Evolutionary conservation across 768 basidiomycete species (phyloP), one percentile per base, ranked within the genome.

Genomic region (Calocybe gangraenosa): DNA sequence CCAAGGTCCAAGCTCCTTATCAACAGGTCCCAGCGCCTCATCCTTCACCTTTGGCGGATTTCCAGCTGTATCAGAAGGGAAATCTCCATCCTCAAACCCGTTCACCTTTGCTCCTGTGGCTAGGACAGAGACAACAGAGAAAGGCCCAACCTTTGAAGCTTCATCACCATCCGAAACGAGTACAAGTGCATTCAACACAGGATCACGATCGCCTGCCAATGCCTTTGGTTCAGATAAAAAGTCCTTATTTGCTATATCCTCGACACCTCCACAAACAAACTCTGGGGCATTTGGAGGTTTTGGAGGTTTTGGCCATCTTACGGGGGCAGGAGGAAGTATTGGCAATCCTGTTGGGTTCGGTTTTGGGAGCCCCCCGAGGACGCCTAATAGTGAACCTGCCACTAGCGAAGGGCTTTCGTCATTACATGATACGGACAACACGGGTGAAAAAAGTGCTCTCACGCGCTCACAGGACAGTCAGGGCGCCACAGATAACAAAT

Each of bases 291-390:
- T 63, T 38, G 56, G 58, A 22, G 58, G 55, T 1, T 68, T 68
- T 39, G 61, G 60, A n/a, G 56, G 58, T 3, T 67, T 68, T 37
- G 61, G 61, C 19, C 66, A 63, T 36, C 51, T 59, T 52, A 60
- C 48, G 50, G 62, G 55, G 42, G 59, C 50, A 38, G 42, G 52
- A 11, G 79, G 79, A 42, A 78, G 70, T 52, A 70, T 82, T 15
- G 80, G 82, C 1, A 82, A 81, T 55, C 77, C 82, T 7, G 78
- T 82, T 7, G 82, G 82, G 4, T 84, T 84, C 50, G 71, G 70
- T 7, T 84, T 79, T 53, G 77, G 71, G 11, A 67, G 59, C 55
- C 62, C 69, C 30, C 57, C 64, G 15, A 68, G 58, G 49, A 58
- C 63, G 15, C 52, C 65, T 8, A 56, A 43, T 23, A 38, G 30